Conservation (phyloP, 768 basidiomycete genomes). For the Daedaleopsis sinensis region DNA sequence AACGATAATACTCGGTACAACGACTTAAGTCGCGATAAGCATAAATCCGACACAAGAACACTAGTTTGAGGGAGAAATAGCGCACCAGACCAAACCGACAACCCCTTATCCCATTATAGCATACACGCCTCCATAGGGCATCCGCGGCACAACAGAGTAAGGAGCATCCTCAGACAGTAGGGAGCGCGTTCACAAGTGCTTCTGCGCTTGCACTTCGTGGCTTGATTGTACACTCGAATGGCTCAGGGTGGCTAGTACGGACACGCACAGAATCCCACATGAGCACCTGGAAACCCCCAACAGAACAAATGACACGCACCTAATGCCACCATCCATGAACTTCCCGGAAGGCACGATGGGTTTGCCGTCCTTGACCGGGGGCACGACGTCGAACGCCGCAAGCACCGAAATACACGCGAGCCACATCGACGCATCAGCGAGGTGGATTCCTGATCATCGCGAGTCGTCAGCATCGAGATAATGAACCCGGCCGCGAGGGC, state of each 20-base stretch:
- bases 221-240: conserved; percentile 28
- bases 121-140: no score
- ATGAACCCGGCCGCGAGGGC: no score
- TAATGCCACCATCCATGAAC: conserved; percentile 21
- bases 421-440: conserved; percentile 33
- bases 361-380: conserved; percentile 13
- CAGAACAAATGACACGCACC: conserved; percentile 9
- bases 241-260: conserved; percentile 21
- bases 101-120: no score
- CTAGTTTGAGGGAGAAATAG: no score
- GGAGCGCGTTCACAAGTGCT: conserved; percentile 7
- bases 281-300: no score
- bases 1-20: background rate
- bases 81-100: no score
- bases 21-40: no score
- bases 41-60: no score
- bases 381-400: conserved; percentile 28
- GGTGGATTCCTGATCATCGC: conserved; percentile 9
- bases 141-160: no score
- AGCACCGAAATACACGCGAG: conserved; percentile 28
- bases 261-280: no score
- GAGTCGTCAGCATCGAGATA: background rate
- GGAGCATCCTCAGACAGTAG: no score
- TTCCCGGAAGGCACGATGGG: conserved; percentile 19
- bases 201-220: conserved; percentile 23